Conservation (phyloP, 805 yeast genomes). For the Candida germanica region DNA sequence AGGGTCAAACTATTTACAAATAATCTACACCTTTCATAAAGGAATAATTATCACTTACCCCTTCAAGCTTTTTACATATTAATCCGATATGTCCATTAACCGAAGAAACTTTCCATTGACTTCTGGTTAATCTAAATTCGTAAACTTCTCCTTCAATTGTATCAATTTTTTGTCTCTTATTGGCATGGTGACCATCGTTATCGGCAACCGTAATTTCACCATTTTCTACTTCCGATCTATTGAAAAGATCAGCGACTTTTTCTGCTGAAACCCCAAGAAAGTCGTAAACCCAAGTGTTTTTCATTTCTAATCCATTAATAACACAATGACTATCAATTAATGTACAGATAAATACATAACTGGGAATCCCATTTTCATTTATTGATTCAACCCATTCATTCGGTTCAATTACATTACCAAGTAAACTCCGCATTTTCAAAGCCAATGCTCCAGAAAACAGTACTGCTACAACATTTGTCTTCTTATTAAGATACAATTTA, state of each 20-base stretch:
- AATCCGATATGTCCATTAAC: conserved; percentile 19
- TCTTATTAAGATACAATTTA: conserved; percentile 30
- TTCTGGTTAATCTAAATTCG: conserved; percentile 39
- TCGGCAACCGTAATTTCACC: neutral
- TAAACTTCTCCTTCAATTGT: conserved; percentile 33
- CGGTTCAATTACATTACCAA: conserved; percentile 16
- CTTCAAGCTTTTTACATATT: conserved; percentile 25
- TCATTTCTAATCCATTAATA: conserved; percentile 36
- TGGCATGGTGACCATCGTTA: conserved; percentile 6
- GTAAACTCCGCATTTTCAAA: conserved; percentile 20
- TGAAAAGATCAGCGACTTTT: conserved; percentile 1
- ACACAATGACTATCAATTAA: conserved; percentile 25
- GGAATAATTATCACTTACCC: conserved; percentile 19
- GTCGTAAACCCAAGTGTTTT: conserved; percentile 31
- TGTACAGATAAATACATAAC: conserved; percentile 21
- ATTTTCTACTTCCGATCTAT: neutral
- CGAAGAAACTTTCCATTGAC: conserved; percentile 36
- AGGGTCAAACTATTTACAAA: too few relatives aligned
- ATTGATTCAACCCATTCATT: conserved; percentile 15
- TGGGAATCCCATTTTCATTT: conserved; percentile 9
- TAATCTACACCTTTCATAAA: conserved; percentile 6
- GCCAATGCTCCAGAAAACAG: conserved; percentile 25
- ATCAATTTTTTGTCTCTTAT: conserved; percentile 11
- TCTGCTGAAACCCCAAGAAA: conserved; percentile 13
- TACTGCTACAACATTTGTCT: conserved; percentile 21